Base-by-base conservation (phyloP, 768 basidiomycete genomes). In the Pisolithus microcarpus region DNA sequence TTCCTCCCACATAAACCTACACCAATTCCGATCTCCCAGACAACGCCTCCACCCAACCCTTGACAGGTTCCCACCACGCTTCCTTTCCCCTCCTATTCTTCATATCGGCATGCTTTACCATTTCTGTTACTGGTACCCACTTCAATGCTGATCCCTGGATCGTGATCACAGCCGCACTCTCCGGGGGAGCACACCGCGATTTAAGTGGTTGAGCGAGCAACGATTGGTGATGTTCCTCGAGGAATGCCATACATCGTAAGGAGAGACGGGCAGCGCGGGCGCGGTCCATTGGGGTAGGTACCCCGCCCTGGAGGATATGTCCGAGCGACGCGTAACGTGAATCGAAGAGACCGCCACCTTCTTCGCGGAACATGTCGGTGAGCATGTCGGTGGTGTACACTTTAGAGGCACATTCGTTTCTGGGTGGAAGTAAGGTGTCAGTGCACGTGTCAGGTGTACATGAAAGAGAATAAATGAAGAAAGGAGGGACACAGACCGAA, bases 221-320 rank as follows among this genome's bases (percentile, higher is more conserved):
- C 26, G 66, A 61, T 21, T 73, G 72, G 64, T 90, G 87, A 56
- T 95, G 84, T 46, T 79, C 65, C 70, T 98, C 96, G 53, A 98
- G 76, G 79, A 96, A 98, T 31, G 82, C 72, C 90, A 99, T 93
- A 72, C 91, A 95, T 59, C 90, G 85, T 55, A 95, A 74, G 7
- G 95, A 83, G 40, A 97, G 78, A 30, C 96, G 86, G 7, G 87
- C 85, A 3, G 91, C 96, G 24, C 91, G 87, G 0, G 87, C 83
- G 46, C 95, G 89, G 71, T 98, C 96, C 59, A 90, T 77, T 0
- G 96, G 96, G 0, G 95, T 96, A 5, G 96, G 96, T 16, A 91
- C 83, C 2, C 93, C 93, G 7, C 96, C 96, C 62, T 99, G 96
- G 3, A 99, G 73, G 5, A 94, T 98, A 71, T 99, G 96, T 15